A percentile compares a stretch with the other conserved stretches of the same genome.
These are phyloP conservation scores for Lentinula detonsa DNA, from an alignment of 768 basidiomycete genomes.

Conservation along the genomic window DNA sequence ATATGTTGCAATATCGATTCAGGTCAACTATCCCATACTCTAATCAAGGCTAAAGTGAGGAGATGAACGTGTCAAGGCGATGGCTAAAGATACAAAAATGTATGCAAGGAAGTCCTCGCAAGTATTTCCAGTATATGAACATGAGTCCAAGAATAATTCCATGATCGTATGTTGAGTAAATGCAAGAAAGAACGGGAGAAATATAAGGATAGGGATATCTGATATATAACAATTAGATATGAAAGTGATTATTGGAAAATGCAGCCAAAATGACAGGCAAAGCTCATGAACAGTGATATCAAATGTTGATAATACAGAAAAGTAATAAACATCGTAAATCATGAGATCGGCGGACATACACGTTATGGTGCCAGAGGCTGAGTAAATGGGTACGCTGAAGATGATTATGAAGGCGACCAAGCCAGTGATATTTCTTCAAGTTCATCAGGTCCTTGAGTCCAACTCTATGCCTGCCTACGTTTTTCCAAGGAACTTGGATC, in stretches of 20 bases:
- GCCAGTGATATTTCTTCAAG: slow-evolving; percentile 4
- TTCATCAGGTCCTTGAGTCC: background rate
- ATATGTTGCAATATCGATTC: no score
- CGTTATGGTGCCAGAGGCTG: background rate
- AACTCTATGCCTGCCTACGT: background rate
- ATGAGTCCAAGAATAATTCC: background rate
- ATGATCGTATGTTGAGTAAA: background rate
- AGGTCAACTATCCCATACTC: no score
- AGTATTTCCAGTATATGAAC: background rate
- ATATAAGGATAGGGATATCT: background rate
- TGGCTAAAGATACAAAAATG: no score
- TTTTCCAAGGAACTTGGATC: background rate
- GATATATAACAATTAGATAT: background rate
- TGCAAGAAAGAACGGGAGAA: background rate
- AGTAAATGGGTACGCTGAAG: background rate
- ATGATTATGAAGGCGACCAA: background rate
- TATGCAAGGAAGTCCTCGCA: background rate
- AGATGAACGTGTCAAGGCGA: background rate
- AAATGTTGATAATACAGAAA: background rate
- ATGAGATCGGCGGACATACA: background rate
- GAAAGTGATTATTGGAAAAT: background rate
- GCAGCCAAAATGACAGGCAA: background rate
- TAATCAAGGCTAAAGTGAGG: background rate
- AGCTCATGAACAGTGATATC: background rate
- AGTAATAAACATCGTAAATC: background rate